Evolutionary conservation across 371 early-diverging fungal genomes (phyloP), one percentile per base, ranked within the genome.

Genomic region (Mucor mucedo): DNA sequence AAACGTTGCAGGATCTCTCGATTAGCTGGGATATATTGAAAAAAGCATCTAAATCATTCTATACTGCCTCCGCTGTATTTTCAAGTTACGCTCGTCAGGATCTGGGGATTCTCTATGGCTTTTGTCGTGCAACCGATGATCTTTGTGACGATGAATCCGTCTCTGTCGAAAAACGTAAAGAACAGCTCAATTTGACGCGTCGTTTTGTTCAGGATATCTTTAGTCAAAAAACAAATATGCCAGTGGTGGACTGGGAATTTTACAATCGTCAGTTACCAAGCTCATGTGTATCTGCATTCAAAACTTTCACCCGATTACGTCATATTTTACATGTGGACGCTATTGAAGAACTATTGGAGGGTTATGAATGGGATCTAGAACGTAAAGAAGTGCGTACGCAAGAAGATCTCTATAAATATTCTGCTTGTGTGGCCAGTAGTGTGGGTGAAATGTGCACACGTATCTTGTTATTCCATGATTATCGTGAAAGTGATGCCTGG

Each of bases 121-220:
- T 87, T 54, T 89, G 87, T 58, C 80, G 89, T 32, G 77, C 84
- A 21, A 84, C 84, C 0, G 89, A 89, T 60, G 89, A 89, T 44
- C 57, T 89, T 13, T 78, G 77, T 8, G 89, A 89, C 56, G 65
- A 72, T 30, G 75, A 75, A 41, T 16, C n/a, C 2, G 63, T 74
- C 9, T 50, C 75, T 6, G 52, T 68, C 2, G 63, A 70, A 13
- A 32, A 66, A 8, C 65, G 80, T 8, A 57, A 69, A 30, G 9
- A 38, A 2, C 72, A 76, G 32, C 33, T 84, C 10, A 57, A 52
- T 3, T 13, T 70, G 2, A 68, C 65, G 5, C 70, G 70, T 4
- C 52, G 61, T 6, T 73, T 77, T 63, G 65, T 84, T 9, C 21
- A 57, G 14, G 65, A 68, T 3, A 7, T 78, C 33, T 81, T 77